phyloP scores from a whole-genome alignment of 495 filamentous ascomycete genomes.

The Penicillium manginii region DNA sequence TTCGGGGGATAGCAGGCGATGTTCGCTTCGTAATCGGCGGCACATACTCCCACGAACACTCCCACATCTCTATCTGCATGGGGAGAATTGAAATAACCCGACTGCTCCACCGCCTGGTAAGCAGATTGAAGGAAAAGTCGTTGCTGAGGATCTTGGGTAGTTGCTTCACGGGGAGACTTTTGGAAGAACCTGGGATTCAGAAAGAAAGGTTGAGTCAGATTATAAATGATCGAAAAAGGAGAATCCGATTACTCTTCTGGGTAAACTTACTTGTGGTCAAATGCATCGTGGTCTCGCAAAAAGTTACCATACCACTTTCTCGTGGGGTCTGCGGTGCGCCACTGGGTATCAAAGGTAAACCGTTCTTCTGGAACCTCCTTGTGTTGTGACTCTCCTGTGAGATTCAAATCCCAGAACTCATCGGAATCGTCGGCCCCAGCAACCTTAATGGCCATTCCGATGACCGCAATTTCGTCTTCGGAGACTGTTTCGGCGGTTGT shows the following conservation, averaged over 20 bases:
- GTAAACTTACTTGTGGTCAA: slow-evolving; percentile 43
- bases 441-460: slow-evolving; percentile 55
- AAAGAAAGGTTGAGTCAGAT: too few relatives aligned
- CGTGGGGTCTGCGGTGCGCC: slow-evolving; percentile 33
- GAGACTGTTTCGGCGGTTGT: slow-evolving; percentile 18
- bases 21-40: slow-evolving; percentile 45
- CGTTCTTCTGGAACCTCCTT: slow-evolving; percentile 39
- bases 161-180: slow-evolving; percentile 48
- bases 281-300: slow-evolving; percentile 45
- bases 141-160: slow-evolving; percentile 57
- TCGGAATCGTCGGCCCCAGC: slow-evolving; percentile 52
- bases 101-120: slow-evolving; percentile 54
- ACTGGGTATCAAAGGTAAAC: slow-evolving; percentile 37
- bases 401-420: slow-evolving; percentile 49
- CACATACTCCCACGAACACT: slow-evolving; percentile 37
- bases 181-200: slow-evolving; percentile 47
- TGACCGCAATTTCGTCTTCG: slow-evolving; percentile 50
- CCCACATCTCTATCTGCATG: slow-evolving; percentile 32
- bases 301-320: slow-evolving; percentile 54
- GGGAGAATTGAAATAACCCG: slow-evolving; percentile 39
- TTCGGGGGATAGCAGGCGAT: slow-evolving; percentile 35
- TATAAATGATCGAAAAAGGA: too few relatives aligned
- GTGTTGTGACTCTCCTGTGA: slow-evolving; percentile 47
- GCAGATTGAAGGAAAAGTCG: slow-evolving; percentile 50
- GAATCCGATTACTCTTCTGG: too few relatives aligned